A percentile compares a stretch with the other conserved stretches of the same genome.
phyloP scores from a whole-genome alignment of 2,329 filamentous ascomycete species.

The Trichoderma brevicompactum region DNA sequence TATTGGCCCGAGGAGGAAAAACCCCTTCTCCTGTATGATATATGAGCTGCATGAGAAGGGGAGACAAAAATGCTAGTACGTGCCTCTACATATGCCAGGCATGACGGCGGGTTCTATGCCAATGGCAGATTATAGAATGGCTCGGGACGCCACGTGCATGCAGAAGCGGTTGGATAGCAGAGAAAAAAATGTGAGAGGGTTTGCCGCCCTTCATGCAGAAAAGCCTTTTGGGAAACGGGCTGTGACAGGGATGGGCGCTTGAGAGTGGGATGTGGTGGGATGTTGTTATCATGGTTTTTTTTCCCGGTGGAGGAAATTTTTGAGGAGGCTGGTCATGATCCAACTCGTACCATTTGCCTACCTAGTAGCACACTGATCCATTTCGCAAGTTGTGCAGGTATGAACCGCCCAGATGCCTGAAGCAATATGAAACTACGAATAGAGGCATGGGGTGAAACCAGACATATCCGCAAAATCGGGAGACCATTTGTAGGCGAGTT shows the following conservation, averaged over 20 bases:
- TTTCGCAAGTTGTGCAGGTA: not conserved
- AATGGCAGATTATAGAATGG: not conserved
- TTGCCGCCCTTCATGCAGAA: constrained; percentile 25
- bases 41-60: constrained; percentile 22
- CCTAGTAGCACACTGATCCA: not conserved
- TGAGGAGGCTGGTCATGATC: constrained; percentile 10
- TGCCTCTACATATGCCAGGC: constrained; percentile 20
- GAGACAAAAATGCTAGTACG: constrained; percentile 3
- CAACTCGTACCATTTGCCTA: constrained; percentile 8
- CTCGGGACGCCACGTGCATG: constrained; percentile 26
- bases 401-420: too few species aligned
- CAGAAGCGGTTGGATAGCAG: constrained; percentile 23
- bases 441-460: not conserved
- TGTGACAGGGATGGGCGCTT: constrained; percentile 24
- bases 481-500: not conserved
- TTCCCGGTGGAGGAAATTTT: not conserved
- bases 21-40: constrained; percentile 3
- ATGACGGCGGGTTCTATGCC: not conserved
- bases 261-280: constrained; percentile 24
- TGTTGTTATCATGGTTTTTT: constrained; percentile 23
- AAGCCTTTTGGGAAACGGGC: constrained; percentile 24
- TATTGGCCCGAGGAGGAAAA: not conserved
- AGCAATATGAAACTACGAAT: too few species aligned
- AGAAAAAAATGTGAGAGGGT: not conserved
- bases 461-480: not conserved